A percentile compares a stretch with the other conserved stretches of the same genome.
Evolutionary conservation across 1,284 basidiomycete species (phyloP).

Genomic region (Boletus albobrunnescens): DNA sequence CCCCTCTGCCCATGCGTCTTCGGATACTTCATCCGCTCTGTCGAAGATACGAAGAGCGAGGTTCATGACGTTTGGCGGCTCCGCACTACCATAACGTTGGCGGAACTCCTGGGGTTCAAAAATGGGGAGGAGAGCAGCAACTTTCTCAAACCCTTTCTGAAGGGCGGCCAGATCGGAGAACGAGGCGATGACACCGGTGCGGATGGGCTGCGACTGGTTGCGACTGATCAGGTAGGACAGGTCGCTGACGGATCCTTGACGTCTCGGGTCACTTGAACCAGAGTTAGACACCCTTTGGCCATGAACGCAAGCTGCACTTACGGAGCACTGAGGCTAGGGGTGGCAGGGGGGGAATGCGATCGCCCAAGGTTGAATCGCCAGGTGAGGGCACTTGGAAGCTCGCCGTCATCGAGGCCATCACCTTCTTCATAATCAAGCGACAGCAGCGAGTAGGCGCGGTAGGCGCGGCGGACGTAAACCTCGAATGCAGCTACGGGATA

Average conservation of each 20-base stretch:
- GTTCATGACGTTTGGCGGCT: slow-evolving; percentile 91
- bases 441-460: slow-evolving; percentile 90
- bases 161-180: slow-evolving; percentile 77
- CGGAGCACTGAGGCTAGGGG: slow-evolving; percentile 69
- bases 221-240: slow-evolving; percentile 84
- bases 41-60: slow-evolving; percentile 85
- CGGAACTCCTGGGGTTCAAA: slow-evolving; percentile 71
- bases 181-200: slow-evolving; percentile 86
- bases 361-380: slow-evolving; percentile 94
- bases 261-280: slow-evolving; percentile 38
- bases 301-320: slow-evolving; percentile 34
- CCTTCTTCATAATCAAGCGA: slow-evolving; percentile 94
- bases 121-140: slow-evolving; percentile 62
- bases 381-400: slow-evolving; percentile 74
- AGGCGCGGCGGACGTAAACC: slow-evolving; percentile 93
- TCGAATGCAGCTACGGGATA: slow-evolving; percentile 77
- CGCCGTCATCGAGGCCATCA: slow-evolving; percentile 73
- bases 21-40: slow-evolving; percentile 70
- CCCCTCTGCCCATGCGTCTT: slow-evolving; percentile 75
- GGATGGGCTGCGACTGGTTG: slow-evolving; percentile 80
- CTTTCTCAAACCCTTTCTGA: slow-evolving; percentile 69
- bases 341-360: slow-evolving; percentile 79
- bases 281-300: slow-evolving; percentile 18
- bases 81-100: slow-evolving; percentile 68
- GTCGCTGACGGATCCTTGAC: slow-evolving; percentile 90